Percentiles rank a stretch among this genome's conserved stretches.
phyloP scores from a whole-genome alignment of 805 yeast genomes.

The Saccharomycopsis sp. region DNA sequence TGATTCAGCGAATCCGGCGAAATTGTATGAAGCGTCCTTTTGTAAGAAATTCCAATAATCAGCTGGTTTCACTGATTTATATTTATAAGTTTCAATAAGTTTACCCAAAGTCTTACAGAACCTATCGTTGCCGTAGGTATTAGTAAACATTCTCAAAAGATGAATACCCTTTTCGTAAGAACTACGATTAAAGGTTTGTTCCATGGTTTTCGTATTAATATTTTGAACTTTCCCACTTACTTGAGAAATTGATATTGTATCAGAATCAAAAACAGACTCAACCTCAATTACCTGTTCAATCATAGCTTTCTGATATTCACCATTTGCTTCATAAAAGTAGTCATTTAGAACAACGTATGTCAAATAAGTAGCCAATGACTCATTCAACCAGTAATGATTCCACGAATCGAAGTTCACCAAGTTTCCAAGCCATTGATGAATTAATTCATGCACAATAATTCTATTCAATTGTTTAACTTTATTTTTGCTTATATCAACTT shows the following conservation, averaged over 20 bases:
- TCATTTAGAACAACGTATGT: conserved; percentile 42
- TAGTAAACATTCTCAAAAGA: conserved; percentile 44
- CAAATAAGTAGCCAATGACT: conserved; percentile 70
- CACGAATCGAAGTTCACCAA: conserved; percentile 59
- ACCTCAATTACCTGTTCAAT: conserved; percentile 30
- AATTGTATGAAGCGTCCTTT: conserved; percentile 29
- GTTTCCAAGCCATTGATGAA: conserved; percentile 80
- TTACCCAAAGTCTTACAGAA: conserved; percentile 32
- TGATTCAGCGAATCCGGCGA: conserved; percentile 46
- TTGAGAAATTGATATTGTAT: conserved; percentile 29
- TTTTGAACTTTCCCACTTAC: conserved; percentile 32
- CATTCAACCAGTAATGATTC: conserved; percentile 68
- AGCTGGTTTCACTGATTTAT: conserved; percentile 37
- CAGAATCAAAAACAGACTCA: conserved; percentile 26
- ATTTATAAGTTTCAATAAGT: conserved; percentile 32
- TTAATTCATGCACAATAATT: conserved; percentile 62
- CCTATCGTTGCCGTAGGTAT: conserved; percentile 27
- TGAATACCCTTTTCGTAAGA: conserved; percentile 57
- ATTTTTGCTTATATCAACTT: conserved; percentile 18
- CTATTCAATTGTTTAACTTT: conserved; percentile 35
- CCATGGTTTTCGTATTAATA: conserved; percentile 33
- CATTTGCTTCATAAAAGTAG: conserved; percentile 14
- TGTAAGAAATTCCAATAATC: conserved; percentile 47
- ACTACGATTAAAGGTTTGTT: conserved; percentile 41
- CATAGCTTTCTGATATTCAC: conserved; percentile 23